Percentiles rank a stretch among this genome's conserved stretches.
Conservation (phyloP, 768 basidiomycete genomes). For the Lepiota subincarnata region DNA sequence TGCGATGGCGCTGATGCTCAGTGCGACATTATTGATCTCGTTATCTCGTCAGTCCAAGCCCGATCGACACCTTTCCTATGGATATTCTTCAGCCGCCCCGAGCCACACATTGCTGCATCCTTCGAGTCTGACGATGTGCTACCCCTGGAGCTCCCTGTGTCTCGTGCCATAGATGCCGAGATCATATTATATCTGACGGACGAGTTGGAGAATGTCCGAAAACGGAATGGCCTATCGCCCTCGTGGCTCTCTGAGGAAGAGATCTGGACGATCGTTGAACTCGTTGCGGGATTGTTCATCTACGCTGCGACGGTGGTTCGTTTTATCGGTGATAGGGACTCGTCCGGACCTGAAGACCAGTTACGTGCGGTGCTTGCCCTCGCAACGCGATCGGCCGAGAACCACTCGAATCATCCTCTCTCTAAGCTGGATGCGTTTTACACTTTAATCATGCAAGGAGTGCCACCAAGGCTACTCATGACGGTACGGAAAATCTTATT, state of each 20-base stretch:
- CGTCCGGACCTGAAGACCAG: conserved; percentile 2
- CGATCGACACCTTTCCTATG: neutral
- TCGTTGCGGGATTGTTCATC: neutral
- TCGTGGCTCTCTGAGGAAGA: neutral
- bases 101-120: neutral
- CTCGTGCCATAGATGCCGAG: neutral
- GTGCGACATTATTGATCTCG: neutral
- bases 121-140: neutral
- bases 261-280: neutral
- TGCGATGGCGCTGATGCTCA: neutral
- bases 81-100: conserved; percentile 2
- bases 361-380: neutral
- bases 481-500: neutral
- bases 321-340: neutral
- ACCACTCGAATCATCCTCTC: neutral
- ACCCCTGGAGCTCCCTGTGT: neutral
- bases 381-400: neutral
- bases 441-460: neutral
- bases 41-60: neutral
- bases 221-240: neutral
- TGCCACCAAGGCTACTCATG: neutral
- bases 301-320: neutral
- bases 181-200: neutral
- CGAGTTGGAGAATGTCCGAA: neutral
- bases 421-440: neutral